phyloP scores from a whole-genome alignment of 495 filamentous ascomycete genomes.

The Hyaloscypha hepaticicola region DNA sequence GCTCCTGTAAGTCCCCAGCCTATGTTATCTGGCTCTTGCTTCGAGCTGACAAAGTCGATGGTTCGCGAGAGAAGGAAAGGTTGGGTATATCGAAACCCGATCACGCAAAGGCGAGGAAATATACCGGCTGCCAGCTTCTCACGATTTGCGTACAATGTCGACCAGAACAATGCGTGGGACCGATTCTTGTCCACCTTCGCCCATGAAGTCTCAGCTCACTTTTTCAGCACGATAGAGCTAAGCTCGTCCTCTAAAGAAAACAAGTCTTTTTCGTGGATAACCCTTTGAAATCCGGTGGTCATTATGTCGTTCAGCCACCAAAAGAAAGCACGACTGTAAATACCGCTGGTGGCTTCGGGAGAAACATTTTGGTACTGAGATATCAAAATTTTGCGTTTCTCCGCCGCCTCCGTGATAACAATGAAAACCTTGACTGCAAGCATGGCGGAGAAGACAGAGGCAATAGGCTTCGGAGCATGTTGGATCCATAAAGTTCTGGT shows the following conservation, averaged over 20 bases:
- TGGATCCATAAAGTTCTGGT: slow-evolving; percentile 39
- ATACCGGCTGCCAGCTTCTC: not conserved
- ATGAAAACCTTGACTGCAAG: slow-evolving; percentile 47
- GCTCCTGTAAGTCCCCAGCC: too few relatives aligned
- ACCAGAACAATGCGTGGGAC: too few relatives aligned
- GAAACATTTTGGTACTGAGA: slow-evolving; percentile 41
- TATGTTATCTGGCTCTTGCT: slow-evolving; percentile 40
- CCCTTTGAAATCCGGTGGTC: slow-evolving; percentile 38
- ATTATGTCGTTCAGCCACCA: slow-evolving; percentile 60
- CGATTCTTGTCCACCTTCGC: too few relatives aligned
- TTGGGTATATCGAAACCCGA: slow-evolving; percentile 61
- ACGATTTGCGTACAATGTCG: slow-evolving; percentile 11
- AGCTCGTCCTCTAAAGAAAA: too few relatives aligned
- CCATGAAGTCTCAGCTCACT: too few relatives aligned
- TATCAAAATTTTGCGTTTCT: slow-evolving; percentile 47
- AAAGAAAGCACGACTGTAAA: slow-evolving; percentile 52
- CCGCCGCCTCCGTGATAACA: slow-evolving; percentile 48
- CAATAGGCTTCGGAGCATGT: slow-evolving; percentile 12
- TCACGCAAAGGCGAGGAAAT: slow-evolving; percentile 42
- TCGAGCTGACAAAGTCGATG: slow-evolving; percentile 20
- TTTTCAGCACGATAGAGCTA: too few relatives aligned
- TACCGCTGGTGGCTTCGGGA: slow-evolving; percentile 54
- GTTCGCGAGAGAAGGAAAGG: slow-evolving; percentile 55
- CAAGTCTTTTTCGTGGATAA: slow-evolving; percentile 25
- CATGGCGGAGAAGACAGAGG: slow-evolving; percentile 43